These are phyloP conservation scores for Hevea brasiliensis DNA, from an alignment of 345 rosid genomes.

Conservation along the genomic window DNA sequence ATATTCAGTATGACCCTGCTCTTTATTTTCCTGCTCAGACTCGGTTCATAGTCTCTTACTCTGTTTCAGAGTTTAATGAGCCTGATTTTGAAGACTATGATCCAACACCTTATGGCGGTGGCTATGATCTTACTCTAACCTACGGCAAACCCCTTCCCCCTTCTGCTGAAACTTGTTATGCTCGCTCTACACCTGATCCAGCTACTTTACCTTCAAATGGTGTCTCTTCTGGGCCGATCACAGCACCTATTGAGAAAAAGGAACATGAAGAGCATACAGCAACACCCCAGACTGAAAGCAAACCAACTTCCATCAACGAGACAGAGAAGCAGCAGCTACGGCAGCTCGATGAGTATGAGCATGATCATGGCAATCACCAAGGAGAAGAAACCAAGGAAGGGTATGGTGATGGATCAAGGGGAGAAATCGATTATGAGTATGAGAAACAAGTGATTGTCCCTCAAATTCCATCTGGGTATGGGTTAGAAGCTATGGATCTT, in stretches of 20 bases:
- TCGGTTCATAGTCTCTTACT: conserved; percentile 40
- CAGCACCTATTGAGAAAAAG: conserved; percentile 31
- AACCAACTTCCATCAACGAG: conserved; percentile 6
- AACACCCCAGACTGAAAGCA: conserved; percentile 27
- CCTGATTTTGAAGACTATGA: conserved; percentile 62
- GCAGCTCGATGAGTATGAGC: neutral
- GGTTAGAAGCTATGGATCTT: conserved; percentile 73
- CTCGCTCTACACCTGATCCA: conserved; percentile 36
- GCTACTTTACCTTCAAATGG: conserved; percentile 17
- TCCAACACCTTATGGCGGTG: conserved; percentile 76
- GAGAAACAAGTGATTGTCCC: conserved; percentile 25
- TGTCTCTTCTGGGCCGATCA: conserved; percentile 35
- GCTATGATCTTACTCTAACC: conserved; percentile 51
- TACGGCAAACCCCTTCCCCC: conserved; percentile 72
- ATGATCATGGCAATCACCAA: neutral
- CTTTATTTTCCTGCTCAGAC: conserved; percentile 25
- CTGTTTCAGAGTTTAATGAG: conserved; percentile 46
- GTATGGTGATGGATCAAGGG: neutral
- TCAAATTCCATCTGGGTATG: conserved; percentile 66
- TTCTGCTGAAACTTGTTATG: conserved; percentile 57
- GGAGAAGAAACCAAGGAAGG: conserved; percentile 20
- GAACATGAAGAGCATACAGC: conserved; percentile 18
- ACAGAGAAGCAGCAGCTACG: conserved; percentile 6
- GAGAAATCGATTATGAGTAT: conserved; percentile 15
- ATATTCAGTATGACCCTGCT: conserved; percentile 30